Evolutionary conservation across 2,329 filamentous ascomycete species (phyloP), one percentile per base, ranked within the genome.

Genomic region (Macrophomina tecta): DNA sequence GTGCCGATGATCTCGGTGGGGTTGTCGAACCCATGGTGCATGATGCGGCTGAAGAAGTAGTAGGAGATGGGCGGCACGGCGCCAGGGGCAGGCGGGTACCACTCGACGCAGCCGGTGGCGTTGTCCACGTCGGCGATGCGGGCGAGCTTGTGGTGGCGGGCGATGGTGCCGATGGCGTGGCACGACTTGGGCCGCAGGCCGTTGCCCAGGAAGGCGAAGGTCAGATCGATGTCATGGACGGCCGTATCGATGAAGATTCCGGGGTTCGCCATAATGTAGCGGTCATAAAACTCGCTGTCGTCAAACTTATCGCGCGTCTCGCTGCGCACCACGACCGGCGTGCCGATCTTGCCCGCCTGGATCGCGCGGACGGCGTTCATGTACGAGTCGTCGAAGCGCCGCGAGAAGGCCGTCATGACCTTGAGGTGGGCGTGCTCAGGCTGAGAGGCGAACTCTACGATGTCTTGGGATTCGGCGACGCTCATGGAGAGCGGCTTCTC

Each of bases 171-270:
- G 30, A 75, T 69, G 4, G 78, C 80, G 52, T 74, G 77, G 46
- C 76, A 73, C 9, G 74, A 73, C 69, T 81, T 81, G 18, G 78
- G 75, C 5, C 73, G 70, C 11, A 75, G 69, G 36, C 74, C 69
- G 32, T 77, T 72, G 18, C 77, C 77, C 51, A 83, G 75, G 70
- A 80, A 82, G 70, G 73, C 80, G 0, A 83, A 71, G 0, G 77
- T 77, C 0, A 83, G 73, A 67, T 83, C 81, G 67, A 83, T 81
- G 66, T 82, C 81, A 65, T 83, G 81, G 34, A 83, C 78, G 40
- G 73, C 70, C 66, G 75, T 79, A 69, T 83, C 81, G 34, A 83
- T 77, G 68, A 83, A 83, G 23, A 83, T 79, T 34, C 81, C 80
- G 23, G 64, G 64, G 12, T 66, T 66, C 1, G 55, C 36, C 64